phyloP scores from a whole-genome alignment of 345 rosid species.

The Eutrema yunnanense region DNA sequence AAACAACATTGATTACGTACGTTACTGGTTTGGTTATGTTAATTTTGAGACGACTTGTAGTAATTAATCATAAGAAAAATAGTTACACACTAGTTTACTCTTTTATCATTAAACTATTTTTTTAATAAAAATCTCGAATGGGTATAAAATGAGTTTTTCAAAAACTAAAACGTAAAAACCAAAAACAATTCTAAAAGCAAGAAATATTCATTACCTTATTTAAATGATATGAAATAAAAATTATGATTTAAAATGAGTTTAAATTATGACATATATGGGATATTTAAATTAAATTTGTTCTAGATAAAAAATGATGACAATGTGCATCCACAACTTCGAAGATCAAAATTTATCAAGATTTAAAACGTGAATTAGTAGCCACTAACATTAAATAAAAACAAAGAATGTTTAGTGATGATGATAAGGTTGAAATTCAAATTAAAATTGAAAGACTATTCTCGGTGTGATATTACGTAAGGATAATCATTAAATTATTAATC shows the following conservation, averaged over 20 bases:
- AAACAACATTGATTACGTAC: neutral
- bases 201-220: neutral
- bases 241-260: too few species aligned
- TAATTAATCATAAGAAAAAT: neutral
- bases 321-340: neutral
- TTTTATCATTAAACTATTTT: neutral
- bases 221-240: neutral
- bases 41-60: neutral
- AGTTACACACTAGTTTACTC: neutral
- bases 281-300: too few species aligned
- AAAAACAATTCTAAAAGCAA: neutral
- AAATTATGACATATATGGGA: too few species aligned
- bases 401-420: neutral
- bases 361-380: neutral
- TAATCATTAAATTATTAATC: neutral
- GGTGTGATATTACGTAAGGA: conserved; percentile 10
- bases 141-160: neutral
- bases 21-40: neutral
- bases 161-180: neutral
- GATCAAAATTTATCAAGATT: neutral
- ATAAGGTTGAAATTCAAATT: neutral
- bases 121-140: neutral
- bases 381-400: neutral
- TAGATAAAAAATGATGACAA: neutral
- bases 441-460: neutral